Percentiles rank a stretch among this genome's conserved stretches.
These are phyloP conservation scores for Colletotrichum lindemuthianum DNA, from an alignment of 2,329 filamentous ascomycete genomes.

Conservation along the genomic window DNA sequence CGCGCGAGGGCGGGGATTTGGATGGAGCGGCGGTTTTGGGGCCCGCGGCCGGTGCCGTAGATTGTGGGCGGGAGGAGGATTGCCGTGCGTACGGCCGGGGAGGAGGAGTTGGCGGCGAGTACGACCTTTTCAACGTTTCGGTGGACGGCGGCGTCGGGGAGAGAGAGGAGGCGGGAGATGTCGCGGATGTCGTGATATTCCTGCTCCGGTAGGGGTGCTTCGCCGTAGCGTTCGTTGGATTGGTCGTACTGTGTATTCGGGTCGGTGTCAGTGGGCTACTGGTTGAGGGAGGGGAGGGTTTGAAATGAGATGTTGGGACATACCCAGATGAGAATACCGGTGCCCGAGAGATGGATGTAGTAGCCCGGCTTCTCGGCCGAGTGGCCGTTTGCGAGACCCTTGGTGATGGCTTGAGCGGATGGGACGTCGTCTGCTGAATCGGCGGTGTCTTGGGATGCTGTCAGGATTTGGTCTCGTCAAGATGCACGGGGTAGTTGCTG, in stretches of 20 bases:
- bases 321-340: slow-evolving; percentile 56
- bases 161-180: slow-evolving; percentile 61
- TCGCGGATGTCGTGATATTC: slow-evolving; percentile 68
- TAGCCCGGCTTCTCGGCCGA: slow-evolving; percentile 56
- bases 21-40: slow-evolving; percentile 59
- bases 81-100: slow-evolving; percentile 51
- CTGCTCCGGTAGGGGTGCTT: slow-evolving; percentile 54
- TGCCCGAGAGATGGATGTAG: slow-evolving; percentile 63
- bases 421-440: slow-evolving; percentile 57
- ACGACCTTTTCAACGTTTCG: slow-evolving; percentile 76
- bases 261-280: no score
- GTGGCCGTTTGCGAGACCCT: slow-evolving; percentile 56
- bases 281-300: neutral
- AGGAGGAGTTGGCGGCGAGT: slow-evolving; percentile 50
- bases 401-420: slow-evolving; percentile 55
- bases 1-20: slow-evolving; percentile 58
- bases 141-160: slow-evolving; percentile 69
- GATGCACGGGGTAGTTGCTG: neutral
- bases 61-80: slow-evolving; percentile 62
- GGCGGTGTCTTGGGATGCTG: slow-evolving; percentile 53
- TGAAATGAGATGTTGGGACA: neutral
- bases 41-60: slow-evolving; percentile 61
- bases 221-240: slow-evolving; percentile 53
- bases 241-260: slow-evolving; percentile 47
- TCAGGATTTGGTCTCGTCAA: neutral